phyloP scores from a whole-genome alignment of 2,329 filamentous ascomycete genomes.

The Xylaria multiplex region DNA sequence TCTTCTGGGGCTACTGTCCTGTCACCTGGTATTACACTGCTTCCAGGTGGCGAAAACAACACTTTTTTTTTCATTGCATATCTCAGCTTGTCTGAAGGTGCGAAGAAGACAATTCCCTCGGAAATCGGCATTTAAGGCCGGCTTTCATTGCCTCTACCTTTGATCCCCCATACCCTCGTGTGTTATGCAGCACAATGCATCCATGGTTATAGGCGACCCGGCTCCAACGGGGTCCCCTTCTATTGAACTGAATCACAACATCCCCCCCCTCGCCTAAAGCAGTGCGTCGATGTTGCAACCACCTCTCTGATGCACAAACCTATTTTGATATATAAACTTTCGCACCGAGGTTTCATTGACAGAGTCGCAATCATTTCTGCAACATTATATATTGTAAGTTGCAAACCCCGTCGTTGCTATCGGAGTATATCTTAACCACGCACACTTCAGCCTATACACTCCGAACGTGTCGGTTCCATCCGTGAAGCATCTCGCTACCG shows the following conservation, averaged over 20 bases:
- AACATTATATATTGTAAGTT: conserved; percentile 15
- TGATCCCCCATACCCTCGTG: too few relatives aligned
- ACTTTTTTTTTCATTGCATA: conserved; percentile 26
- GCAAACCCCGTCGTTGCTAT: background rate
- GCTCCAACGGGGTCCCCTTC: background rate
- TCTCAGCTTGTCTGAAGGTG: conserved; percentile 13
- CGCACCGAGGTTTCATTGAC: conserved; percentile 4
- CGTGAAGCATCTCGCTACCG: conserved; percentile 22
- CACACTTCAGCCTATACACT: conserved; percentile 26
- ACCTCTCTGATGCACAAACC: background rate
- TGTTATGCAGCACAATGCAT: background rate
- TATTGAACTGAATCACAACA: background rate
- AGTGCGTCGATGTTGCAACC: background rate
- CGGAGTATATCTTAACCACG: background rate
- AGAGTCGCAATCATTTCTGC: conserved; percentile 2
- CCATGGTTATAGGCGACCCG: too few relatives aligned
- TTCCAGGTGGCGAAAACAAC: background rate
- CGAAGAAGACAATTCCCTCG: conserved; percentile 15
- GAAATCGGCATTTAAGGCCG: too few relatives aligned
- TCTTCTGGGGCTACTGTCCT: conserved; percentile 13
- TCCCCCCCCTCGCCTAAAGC: background rate
- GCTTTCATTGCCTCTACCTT: too few relatives aligned
- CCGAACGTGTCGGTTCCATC: background rate
- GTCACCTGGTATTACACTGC: conserved; percentile 26
- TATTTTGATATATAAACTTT: background rate